Evolutionary conservation across 805 yeast genomes (phyloP).

Genomic region (Debaryomyces tyrocola): DNA sequence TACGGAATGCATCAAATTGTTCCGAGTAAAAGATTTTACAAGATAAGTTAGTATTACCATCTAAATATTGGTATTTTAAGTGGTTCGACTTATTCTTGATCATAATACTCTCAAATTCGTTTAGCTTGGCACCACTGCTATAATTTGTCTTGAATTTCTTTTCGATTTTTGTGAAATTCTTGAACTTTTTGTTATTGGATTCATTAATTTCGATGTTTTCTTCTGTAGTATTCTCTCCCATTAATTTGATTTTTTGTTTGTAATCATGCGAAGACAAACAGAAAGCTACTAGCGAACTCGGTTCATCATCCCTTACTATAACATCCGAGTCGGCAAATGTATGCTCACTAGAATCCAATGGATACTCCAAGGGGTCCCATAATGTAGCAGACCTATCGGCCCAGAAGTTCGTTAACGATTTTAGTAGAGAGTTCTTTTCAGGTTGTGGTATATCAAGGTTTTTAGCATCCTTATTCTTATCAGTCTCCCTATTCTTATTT

Average conservation of each 20-base stretch:
- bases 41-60: conserved; percentile 76
- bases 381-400: conserved; percentile 94
- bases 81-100: conserved; percentile 84
- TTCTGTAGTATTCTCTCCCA: conserved; percentile 10
- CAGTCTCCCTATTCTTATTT: conserved; percentile 1
- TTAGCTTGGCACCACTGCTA: conserved; percentile 23
- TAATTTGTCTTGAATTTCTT: conserved; percentile 37
- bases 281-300: conserved; percentile 90
- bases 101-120: conserved; percentile 64
- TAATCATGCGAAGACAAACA: conserved; percentile 87
- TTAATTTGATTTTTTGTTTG: conserved; percentile 53
- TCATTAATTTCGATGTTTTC: conserved; percentile 19
- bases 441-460: conserved; percentile 38
- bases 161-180: conserved; percentile 40
- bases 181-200: conserved; percentile 31
- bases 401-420: conserved; percentile 89
- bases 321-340: conserved; percentile 92
- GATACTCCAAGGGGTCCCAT: conserved; percentile 91
- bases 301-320: conserved; percentile 93
- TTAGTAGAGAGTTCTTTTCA: conserved; percentile 77
- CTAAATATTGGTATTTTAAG: conserved; percentile 87
- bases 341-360: conserved; percentile 79
- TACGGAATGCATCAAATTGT: conserved; percentile 91
- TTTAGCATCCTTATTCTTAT: conserved; percentile 3
- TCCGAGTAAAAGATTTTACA: conserved; percentile 95